Percentiles rank a stretch among this genome's conserved stretches.
phyloP scores from a whole-genome alignment of 176 grass and related monocot genomes.

The Triticum aestivum region DNA sequence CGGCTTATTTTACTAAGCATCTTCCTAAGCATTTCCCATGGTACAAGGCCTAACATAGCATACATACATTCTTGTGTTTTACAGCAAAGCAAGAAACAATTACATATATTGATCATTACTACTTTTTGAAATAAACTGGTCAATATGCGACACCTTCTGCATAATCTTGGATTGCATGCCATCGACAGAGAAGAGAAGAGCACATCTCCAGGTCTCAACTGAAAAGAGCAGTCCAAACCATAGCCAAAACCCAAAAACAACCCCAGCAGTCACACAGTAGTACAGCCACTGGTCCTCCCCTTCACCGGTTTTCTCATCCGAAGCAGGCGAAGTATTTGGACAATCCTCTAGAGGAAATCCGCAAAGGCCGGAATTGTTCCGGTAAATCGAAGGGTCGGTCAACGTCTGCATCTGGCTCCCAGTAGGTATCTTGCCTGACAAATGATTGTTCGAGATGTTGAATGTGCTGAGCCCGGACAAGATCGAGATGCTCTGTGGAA shows the following conservation, averaged over 20 bases:
- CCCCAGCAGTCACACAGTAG: constrained; percentile 38
- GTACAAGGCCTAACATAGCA: too few relatives aligned
- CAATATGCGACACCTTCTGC: constrained; percentile 4
- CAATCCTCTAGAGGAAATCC: constrained; percentile 48
- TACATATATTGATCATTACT: constrained; percentile 20
- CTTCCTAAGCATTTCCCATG: too few relatives aligned
- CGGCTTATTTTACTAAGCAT: too few relatives aligned
- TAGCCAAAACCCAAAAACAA: constrained; percentile 58
- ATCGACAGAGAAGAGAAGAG: constrained; percentile 46
- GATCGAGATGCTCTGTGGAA: constrained; percentile 31
- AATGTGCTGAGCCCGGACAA: neutral
- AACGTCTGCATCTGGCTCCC: constrained; percentile 69
- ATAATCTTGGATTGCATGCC: constrained; percentile 35
- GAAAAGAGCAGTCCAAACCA: constrained; percentile 54
- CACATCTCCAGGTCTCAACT: constrained; percentile 21
- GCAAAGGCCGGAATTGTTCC: constrained; percentile 59
- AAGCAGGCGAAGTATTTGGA: neutral
- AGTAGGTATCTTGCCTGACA: constrained; percentile 49
- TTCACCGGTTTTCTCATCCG: neutral
- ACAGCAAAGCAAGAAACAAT: neutral
- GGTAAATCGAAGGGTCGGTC: constrained; percentile 36
- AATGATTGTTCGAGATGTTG: constrained; percentile 59
- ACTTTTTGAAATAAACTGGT: constrained; percentile 22
- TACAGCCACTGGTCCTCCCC: constrained; percentile 36
- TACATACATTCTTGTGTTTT: neutral